phyloP scores from a whole-genome alignment of 129 eudicot species.

The Glebionis coronaria region DNA sequence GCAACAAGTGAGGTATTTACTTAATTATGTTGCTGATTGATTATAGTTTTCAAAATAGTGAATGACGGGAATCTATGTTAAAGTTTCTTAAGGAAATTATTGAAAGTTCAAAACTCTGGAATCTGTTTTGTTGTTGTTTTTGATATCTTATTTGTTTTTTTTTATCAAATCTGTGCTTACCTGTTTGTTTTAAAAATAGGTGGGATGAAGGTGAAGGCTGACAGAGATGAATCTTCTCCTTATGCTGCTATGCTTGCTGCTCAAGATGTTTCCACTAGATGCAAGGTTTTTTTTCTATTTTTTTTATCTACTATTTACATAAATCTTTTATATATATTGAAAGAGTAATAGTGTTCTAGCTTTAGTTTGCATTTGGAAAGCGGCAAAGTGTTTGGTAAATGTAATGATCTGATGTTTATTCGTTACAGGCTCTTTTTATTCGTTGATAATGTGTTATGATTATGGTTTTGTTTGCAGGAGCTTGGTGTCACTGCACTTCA shows the following conservation, averaged over 20 bases:
- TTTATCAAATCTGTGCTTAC: neutral
- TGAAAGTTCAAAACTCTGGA: neutral
- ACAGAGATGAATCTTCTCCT: slow-evolving; percentile 45
- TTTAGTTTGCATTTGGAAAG: no score
- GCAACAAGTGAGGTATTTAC: neutral
- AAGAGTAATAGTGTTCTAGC: no score
- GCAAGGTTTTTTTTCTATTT: slow-evolving; percentile 31
- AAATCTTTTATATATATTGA: no score
- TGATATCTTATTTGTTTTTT: no score
- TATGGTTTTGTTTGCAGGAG: no score
- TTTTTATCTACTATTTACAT: no score
- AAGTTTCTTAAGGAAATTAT: neutral
- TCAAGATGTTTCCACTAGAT: slow-evolving; percentile 39
- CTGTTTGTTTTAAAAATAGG: slow-evolving; percentile 15
- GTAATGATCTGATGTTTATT: no score
- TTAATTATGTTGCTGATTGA: neutral
- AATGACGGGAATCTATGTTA: no score
- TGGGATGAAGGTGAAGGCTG: slow-evolving; percentile 47
- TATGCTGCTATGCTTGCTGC: slow-evolving; percentile 51
- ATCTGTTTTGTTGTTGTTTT: neutral
- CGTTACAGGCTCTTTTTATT: no score
- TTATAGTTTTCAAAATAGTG: neutral
- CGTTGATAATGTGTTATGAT: no score
- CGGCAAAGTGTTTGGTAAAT: no score
- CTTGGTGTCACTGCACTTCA: no score